Base-by-base conservation (phyloP, 371 early-diverging fungal species). In the Sporodiniella umbellata region DNA sequence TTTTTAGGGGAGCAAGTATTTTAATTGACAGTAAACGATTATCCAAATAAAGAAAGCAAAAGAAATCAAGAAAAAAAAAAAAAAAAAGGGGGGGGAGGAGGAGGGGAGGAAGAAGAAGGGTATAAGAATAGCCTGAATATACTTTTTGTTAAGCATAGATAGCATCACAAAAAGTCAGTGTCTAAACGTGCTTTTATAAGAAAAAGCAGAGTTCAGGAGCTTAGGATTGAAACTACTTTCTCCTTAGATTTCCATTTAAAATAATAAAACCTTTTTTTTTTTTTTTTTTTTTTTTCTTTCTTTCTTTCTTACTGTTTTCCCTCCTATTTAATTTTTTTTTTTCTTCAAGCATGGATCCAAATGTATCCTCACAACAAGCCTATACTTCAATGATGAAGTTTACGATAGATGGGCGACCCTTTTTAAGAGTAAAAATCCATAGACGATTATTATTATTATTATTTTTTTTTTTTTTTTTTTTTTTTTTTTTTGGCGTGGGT, bases 311-410 rank as follows among this genome's bases (percentile, higher is more conserved):
- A 5, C 5, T 14, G 11, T 35, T 35, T 0, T 35, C 15, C 14
- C 15, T 28, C 4, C 5, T n/a, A 11, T 37, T 37, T 37, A 37
- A n/a, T 37, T 8, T 22, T 19, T 4, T 11, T 18, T 19, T 3
- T 35, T 35, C 15, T 35, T 14, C 35, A 14, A 52, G 38, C 45
- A 69, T 69, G 73, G 59, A 66, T 21, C 25, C 70, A 14, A 58
- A 53, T 42, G 43, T 66, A 26, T 68, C n/a, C n/a, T n/a, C 71
- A 33, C 66, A 71, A 26, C 75, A 75, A 58, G 71, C 71, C 0
- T 75, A 75, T 42, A 75, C 75, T 14, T 67, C 72, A 17, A 68
- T 75, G 68, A 66, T 75, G 69, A 75, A 75, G 33, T 71, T 75
- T 31, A 75, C 71, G 19, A 64, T 75, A 21, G 75, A 75, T 43